phyloP scores from a whole-genome alignment of 192 early-diverging fungal genomes.

The Podila minutissima region DNA sequence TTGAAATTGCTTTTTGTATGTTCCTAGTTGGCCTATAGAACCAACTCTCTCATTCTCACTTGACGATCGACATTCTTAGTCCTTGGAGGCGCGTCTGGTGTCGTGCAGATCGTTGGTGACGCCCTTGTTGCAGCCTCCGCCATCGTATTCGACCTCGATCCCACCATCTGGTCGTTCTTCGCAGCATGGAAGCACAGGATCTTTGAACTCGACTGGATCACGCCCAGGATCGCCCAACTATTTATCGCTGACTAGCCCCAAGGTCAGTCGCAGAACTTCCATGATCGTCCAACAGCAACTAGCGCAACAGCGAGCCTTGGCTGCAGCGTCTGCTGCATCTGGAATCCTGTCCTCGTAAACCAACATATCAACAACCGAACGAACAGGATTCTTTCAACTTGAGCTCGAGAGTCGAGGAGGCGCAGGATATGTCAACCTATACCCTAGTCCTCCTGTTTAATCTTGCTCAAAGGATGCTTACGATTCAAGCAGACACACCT shows the following conservation, averaged over 20 bases:
- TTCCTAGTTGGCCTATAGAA: too few species aligned
- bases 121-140: conserved; percentile 70
- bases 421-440: too few species aligned
- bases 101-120: conserved; percentile 81
- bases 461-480: too few species aligned
- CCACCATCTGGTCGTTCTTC: conserved; percentile 31
- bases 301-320: conserved; percentile 11
- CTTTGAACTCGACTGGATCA: conserved; percentile 2
- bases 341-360: too few species aligned
- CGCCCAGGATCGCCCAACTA: conserved; percentile 22
- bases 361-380: too few species aligned
- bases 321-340: too few species aligned
- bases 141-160: conserved; percentile 54
- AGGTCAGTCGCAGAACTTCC: conserved; percentile 31
- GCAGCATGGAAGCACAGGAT: neutral
- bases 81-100: conserved; percentile 76
- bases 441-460: too few species aligned
- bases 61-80: conserved; percentile 29
- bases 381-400: too few species aligned
- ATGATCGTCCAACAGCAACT: conserved; percentile 38
- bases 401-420: too few species aligned
- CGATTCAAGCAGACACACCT: too few species aligned
- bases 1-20: neutral
- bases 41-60: too few species aligned
- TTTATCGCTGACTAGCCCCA: conserved; percentile 15